Evolutionary conservation across 2,329 filamentous ascomycete genomes (phyloP), one percentile per base, ranked within the genome.

Genomic region (Helotiales sp.): DNA sequence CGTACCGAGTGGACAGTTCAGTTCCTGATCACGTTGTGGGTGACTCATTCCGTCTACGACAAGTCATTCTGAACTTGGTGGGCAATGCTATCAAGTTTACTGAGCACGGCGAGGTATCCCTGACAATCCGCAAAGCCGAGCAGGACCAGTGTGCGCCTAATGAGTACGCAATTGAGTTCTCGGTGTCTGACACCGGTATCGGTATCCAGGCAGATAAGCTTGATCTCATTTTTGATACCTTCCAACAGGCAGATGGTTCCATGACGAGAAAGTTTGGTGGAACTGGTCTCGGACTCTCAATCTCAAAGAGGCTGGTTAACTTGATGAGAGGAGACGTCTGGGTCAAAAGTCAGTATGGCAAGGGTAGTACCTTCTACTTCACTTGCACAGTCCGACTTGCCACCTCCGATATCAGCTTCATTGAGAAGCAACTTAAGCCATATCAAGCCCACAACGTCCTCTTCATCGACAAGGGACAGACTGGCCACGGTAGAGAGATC

Each of bases 11-110:
- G 63, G 94, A 97, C 79, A 94, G 91, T 78, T 93, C 92, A 3
- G 93, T 98, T 49, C 95, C 95, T 3, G 95, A 98, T 78, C 94
- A 97, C 78, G 93, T 98, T 47, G 90, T 97, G 70, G 96, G 96
- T 69, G 96, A 99, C 78, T 96, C 94, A 1, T 98, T 97, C 90
- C 91, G 96, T 80, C 83, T 98, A 65, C 89, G 95, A 70, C 96
- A 99, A 80, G 97, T 99, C 74, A 97, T 98, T 70, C 86, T 98
- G 65, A 99, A 99, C 80, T 84, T 99, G 65, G 95, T 98, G 63
- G 96, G 96, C 77, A 99, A 99, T 76, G 95, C 96, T 64, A 97
- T 99, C 84, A 99, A 99, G 78, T 99, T 99, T 79, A 98, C 96
- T 2, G 95, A 98, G 79, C 91, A 96, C 75, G 96, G 96, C 69